phyloP scores from a whole-genome alignment of 108 stramenopile species.

The Fragilaria crotonensis region DNA sequence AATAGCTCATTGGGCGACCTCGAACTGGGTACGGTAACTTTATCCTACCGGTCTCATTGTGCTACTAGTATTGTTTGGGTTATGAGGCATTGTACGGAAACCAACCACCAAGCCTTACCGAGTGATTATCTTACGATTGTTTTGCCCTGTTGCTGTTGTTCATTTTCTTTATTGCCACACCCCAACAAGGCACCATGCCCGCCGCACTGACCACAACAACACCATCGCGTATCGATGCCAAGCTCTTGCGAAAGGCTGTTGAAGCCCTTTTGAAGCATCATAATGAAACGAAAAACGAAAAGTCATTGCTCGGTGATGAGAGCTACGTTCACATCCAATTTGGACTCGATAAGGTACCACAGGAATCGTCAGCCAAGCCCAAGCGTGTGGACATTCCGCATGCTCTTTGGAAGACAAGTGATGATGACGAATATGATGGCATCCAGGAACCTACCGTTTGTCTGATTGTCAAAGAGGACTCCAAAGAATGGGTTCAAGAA shows the following conservation, averaged over 20 bases:
- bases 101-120: too few species aligned
- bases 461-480: conserved; percentile 90
- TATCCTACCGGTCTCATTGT: too few species aligned
- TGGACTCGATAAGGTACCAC: conserved; percentile 57
- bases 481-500: conserved; percentile 78
- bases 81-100: too few species aligned
- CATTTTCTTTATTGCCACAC: too few species aligned
- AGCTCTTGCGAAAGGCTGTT: conserved; percentile 45
- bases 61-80: too few species aligned
- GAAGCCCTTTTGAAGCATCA: conserved; percentile 73
- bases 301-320: conserved; percentile 52
- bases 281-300: conserved; percentile 23
- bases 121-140: too few species aligned
- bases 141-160: too few species aligned
- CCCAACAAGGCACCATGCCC: too few species aligned
- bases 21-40: too few species aligned
- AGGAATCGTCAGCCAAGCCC: conserved; percentile 48
- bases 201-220: background rate
- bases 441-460: conserved; percentile 71
- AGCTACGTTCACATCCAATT: conserved; percentile 65
- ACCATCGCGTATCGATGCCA: conserved; percentile 26
- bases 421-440: conserved; percentile 16
- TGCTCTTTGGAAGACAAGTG: conserved; percentile 40
- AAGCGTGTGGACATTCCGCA: conserved; percentile 66
- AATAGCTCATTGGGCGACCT: too few species aligned